Evolutionary conservation across 495 filamentous ascomycete species (phyloP).

Genomic region (Arthonia radiata): DNA sequence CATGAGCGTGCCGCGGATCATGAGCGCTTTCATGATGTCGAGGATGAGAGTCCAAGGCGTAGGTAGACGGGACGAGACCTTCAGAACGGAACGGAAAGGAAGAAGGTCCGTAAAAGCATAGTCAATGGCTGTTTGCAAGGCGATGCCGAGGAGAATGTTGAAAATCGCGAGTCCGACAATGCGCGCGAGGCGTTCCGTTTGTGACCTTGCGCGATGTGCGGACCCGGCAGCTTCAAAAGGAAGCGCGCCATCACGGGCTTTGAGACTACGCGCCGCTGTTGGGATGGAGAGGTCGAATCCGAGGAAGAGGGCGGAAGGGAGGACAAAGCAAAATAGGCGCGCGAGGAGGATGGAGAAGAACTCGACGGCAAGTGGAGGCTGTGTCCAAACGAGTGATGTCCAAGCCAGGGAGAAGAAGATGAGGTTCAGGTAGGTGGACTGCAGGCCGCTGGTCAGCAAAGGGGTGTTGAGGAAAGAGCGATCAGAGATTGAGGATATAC

Average conservation of each 20-base stretch:
- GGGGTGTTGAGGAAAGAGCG: slow-evolving; percentile 18
- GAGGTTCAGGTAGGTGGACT: slow-evolving; percentile 58
- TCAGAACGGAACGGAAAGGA: slow-evolving; percentile 26
- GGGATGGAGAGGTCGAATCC: slow-evolving; percentile 47
- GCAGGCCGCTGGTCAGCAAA: slow-evolving; percentile 26
- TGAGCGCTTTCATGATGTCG: slow-evolving; percentile 23
- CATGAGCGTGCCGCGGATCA: slow-evolving; percentile 26
- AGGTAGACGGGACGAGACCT: slow-evolving; percentile 30
- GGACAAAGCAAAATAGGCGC: slow-evolving; percentile 44
- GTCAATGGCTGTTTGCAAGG: slow-evolving; percentile 24
- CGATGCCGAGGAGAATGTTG: slow-evolving; percentile 37
- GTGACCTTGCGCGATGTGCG: slow-evolving; percentile 26
- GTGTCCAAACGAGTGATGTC: slow-evolving; percentile 57
- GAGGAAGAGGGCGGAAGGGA: slow-evolving; percentile 51
- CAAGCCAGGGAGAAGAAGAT: slow-evolving; percentile 83
- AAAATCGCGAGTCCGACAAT: slow-evolving; percentile 29
- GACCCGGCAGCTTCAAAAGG: too few species aligned
- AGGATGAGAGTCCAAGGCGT: slow-evolving; percentile 35
- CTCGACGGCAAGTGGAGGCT: slow-evolving; percentile 53
- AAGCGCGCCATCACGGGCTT: too few species aligned
- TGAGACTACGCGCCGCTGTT: slow-evolving; percentile 36
- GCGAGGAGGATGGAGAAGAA: slow-evolving; percentile 38
- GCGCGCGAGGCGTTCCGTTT: slow-evolving; percentile 8
- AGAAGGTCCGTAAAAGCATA: slow-evolving; percentile 20
- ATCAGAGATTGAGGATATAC: too few species aligned